A percentile compares a stretch with the other conserved stretches of the same genome.
Evolutionary conservation across 148 eudicot genomes (phyloP).

Genomic region (Fagopyrum homotropicum): DNA sequence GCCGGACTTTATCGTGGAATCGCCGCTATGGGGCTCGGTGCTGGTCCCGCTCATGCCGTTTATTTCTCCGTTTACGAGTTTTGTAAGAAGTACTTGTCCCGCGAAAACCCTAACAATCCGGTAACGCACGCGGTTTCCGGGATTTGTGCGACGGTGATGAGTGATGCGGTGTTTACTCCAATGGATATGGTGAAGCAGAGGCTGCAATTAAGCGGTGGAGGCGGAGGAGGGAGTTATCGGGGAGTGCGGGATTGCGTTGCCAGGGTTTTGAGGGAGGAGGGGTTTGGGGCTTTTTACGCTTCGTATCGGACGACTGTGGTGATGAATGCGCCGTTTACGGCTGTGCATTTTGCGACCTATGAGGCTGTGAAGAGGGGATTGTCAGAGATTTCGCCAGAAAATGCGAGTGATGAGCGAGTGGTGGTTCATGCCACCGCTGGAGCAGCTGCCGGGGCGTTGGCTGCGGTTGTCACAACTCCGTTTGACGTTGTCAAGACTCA

Average conservation of each 20-base stretch:
- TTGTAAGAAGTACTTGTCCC: conserved; percentile 47
- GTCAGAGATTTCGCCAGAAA: conserved; percentile 48
- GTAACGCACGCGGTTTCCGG: conserved; percentile 67
- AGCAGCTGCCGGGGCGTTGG: conserved; percentile 87
- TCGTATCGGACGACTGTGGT: conserved; percentile 83
- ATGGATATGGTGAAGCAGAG: conserved; percentile 98
- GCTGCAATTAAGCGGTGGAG: conserved; percentile 54
- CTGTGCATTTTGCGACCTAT: conserved; percentile 83
- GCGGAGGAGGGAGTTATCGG: conserved; percentile 45
- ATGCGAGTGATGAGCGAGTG: conserved; percentile 53
- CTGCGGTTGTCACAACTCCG: conserved; percentile 71
- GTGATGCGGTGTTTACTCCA: conserved; percentile 90
- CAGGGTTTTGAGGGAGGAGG: conserved; percentile 75
- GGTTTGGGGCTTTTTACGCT: conserved; percentile 71
- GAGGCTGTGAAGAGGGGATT: conserved; percentile 84
- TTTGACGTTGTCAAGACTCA: conserved; percentile 96
- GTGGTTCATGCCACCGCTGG: conserved; percentile 93
- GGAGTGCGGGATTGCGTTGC: conserved; percentile 72
- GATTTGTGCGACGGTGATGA: conserved; percentile 77
- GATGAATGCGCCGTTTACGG: conserved; percentile 91
- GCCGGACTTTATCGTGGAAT: conserved; percentile 77
- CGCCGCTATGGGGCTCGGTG: conserved; percentile 91
- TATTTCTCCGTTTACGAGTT: conserved; percentile 79
- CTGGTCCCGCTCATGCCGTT: conserved; percentile 95
- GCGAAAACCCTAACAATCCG: conserved; percentile 40